A percentile compares a stretch with the other conserved stretches of the same genome.
These are phyloP conservation scores for Ogataea saltuana DNA, from an alignment of 805 yeast genomes.

Conservation along the genomic window DNA sequence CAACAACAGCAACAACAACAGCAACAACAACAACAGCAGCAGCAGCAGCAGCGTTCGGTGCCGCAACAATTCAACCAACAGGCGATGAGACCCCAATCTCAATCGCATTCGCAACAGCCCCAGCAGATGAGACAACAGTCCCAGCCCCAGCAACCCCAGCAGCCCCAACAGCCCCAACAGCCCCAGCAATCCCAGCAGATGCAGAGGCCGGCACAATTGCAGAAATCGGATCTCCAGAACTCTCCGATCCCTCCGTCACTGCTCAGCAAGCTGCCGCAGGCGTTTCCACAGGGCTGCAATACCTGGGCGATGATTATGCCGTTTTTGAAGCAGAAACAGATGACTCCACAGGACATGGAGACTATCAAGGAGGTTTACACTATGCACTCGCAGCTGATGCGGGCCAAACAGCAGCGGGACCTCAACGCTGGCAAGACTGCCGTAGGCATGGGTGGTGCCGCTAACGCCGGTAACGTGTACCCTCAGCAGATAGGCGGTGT, in stretches of 20 bases:
- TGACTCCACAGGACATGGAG: constrained; percentile 59
- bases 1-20: constrained; percentile 29
- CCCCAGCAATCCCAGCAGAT: constrained; percentile 10
- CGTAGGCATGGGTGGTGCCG: constrained; percentile 12
- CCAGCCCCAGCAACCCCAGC: constrained; percentile 15
- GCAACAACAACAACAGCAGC: constrained; percentile 29
- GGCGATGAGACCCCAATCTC: constrained; percentile 3
- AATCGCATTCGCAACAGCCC: constrained; percentile 10
- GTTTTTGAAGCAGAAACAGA: constrained; percentile 51
- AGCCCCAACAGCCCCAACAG: constrained; percentile 6
- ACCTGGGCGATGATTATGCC: constrained; percentile 83
- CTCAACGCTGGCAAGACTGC: constrained; percentile 27
- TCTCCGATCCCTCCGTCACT: constrained; percentile 73
- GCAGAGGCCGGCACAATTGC: constrained; percentile 12
- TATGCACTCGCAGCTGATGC: constrained; percentile 60
- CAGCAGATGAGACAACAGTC: constrained; percentile 15
- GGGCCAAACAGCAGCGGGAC: constrained; percentile 39
- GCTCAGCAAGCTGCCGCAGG: constrained; percentile 63
- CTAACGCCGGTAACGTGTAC: not conserved
- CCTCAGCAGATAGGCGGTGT: not conserved
- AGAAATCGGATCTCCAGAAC: constrained; percentile 50
- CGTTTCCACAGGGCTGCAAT: constrained; percentile 69
- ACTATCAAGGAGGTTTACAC: constrained; percentile 66
- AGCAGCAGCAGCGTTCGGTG: constrained; percentile 15
- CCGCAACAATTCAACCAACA: constrained; percentile 30